Percentiles rank a stretch among this genome's conserved stretches.
These are phyloP conservation scores for Neoscytalidium dimidiatum DNA, from an alignment of 2,329 filamentous ascomycete genomes.

Conservation along the genomic window DNA sequence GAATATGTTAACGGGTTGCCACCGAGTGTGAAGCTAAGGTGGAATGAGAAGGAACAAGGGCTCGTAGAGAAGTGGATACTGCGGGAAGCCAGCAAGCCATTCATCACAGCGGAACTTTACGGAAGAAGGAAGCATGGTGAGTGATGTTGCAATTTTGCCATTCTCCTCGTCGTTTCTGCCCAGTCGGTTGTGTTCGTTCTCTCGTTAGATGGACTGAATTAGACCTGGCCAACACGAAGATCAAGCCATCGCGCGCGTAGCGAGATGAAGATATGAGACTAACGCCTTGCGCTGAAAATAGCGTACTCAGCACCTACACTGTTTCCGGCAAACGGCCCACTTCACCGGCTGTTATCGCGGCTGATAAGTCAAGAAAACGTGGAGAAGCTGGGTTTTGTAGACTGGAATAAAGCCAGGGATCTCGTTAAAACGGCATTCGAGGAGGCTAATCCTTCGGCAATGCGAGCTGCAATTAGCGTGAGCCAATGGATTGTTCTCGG, in stretches of 20 bases:
- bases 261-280: not conserved
- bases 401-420: conserved; percentile 31
- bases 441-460: conserved; percentile 32
- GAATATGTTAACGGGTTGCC: conserved; percentile 43
- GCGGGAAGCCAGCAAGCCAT: conserved; percentile 52
- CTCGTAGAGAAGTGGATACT: conserved; percentile 53
- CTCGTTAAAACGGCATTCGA: conserved; percentile 22
- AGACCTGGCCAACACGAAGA: too few species aligned
- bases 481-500: conserved; percentile 49
- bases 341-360: conserved; percentile 39
- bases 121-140: conserved; percentile 47
- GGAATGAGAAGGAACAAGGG: conserved; percentile 23
- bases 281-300: not conserved
- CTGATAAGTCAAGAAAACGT: conserved; percentile 34
- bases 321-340: conserved; percentile 45
- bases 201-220: too few species aligned
- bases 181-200: too few species aligned
- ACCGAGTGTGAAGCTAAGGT: conserved; percentile 40
- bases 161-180: not conserved
- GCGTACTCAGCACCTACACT: conserved; percentile 50
- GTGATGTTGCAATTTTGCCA: not conserved
- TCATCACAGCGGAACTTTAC: conserved; percentile 56
- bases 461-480: conserved; percentile 42
- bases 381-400: conserved; percentile 31
- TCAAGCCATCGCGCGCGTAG: too few species aligned